A percentile compares a stretch with the other conserved stretches of the same genome.
These are phyloP conservation scores for Glycyrrhiza uralensis DNA, from an alignment of 306 rosid genomes.

Conservation along the genomic window DNA sequence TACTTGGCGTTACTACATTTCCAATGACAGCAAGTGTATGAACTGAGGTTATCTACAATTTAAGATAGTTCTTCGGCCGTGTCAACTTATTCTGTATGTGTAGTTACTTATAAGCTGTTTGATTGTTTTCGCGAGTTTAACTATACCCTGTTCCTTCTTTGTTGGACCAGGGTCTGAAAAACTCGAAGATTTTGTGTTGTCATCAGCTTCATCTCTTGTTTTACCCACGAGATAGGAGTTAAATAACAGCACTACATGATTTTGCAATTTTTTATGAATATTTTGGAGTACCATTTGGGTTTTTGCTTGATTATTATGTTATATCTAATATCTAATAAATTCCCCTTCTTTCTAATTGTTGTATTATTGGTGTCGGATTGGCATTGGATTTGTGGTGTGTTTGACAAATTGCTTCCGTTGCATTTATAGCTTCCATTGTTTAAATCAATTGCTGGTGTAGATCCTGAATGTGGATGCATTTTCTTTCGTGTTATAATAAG, in stretches of 20 bases:
- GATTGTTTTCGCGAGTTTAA: slow-evolving; percentile 38
- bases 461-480: no score
- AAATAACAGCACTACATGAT: slow-evolving; percentile 67
- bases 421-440: no score
- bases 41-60: slow-evolving; percentile 29
- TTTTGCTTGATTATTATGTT: background rate
- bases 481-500: no score
- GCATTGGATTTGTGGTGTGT: no score
- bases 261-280: background rate
- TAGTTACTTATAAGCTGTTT: background rate
- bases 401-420: no score
- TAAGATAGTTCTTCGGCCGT: no score
- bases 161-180: slow-evolving; percentile 49
- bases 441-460: no score
- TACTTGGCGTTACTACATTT: slow-evolving; percentile 40
- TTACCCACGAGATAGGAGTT: slow-evolving; percentile 47
- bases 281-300: background rate
- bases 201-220: slow-evolving; percentile 70
- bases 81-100: no score
- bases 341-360: no score
- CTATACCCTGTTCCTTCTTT: slow-evolving; percentile 31
- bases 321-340: no score
- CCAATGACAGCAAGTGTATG: slow-evolving; percentile 36
- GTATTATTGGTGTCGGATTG: no score
- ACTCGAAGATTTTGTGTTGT: slow-evolving; percentile 61